Evolutionary conservation across 768 basidiomycete species (phyloP), one percentile per base, ranked within the genome.

Genomic region (Pleurotus tuber-regium): DNA sequence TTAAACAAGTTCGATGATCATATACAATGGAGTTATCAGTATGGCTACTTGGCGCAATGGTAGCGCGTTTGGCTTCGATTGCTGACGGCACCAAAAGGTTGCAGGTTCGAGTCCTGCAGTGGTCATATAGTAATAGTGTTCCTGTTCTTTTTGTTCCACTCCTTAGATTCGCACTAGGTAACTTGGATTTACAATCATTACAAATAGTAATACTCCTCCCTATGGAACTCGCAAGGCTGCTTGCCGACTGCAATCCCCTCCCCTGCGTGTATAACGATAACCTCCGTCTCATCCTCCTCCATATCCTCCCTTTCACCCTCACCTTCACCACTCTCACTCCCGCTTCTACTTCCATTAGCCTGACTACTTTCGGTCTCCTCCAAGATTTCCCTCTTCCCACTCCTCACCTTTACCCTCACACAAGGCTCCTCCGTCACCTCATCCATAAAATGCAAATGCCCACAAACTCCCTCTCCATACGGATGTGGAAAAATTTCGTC

Each of bases 71-170:
- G 87, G 87, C 87, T 89, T 89, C 87, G 86, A 55, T 52, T 61
- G 83, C 82, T 74, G 57, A 72, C 69, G 82, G 73, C 56, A 90
- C 87, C 88, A 89, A 88, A 86, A 89, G 89, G 88, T 85, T 90
- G 88, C 87, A 90, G 88, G 89, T 90, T 90, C 88, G 87, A 90
- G 86, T 87, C 88, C 88, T 89, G 88, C 86, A 84, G 86, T 86
- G 84, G 82, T 88, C 87, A 87, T 64, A 54, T 63, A 60, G 60
- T 57, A 46, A 40, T 24, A 31, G 43, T 57, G 57, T 55, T 52
- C 21, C 31, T 35, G 4, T 42, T 43, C n/a, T n/a, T n/a, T n/a
- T n/a, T n/a, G n/a, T n/a, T n/a, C n/a, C n/a, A n/a, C n/a, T n/a
- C n/a, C n/a, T n/a, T n/a, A n/a, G n/a, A n/a, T n/a, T n/a, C n/a